A percentile compares a stretch with the other conserved stretches of the same genome.
phyloP scores from a whole-genome alignment of 2,329 filamentous ascomycete genomes.

The Elsinoe arachidis region DNA sequence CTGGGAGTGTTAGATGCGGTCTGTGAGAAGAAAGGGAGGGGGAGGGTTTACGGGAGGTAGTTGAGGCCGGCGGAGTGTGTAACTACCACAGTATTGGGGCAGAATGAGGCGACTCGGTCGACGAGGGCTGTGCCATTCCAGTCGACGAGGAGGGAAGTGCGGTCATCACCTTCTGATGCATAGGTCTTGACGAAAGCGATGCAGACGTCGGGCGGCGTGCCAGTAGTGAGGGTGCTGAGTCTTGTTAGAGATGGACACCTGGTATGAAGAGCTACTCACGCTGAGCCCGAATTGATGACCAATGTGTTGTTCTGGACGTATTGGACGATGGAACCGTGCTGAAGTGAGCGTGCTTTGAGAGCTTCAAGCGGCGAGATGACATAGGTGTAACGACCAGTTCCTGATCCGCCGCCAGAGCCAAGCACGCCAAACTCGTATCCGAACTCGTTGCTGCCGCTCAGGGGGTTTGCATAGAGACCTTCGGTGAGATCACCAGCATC shows the following conservation, averaged over 20 bases:
- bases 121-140: constrained; percentile 37
- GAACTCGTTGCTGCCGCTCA: constrained; percentile 19
- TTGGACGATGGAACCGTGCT: constrained; percentile 36
- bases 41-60: constrained; percentile 28
- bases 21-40: background rate
- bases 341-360: constrained; percentile 26
- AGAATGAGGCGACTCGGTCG: constrained; percentile 37
- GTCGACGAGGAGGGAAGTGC: constrained; percentile 33
- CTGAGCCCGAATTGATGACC: constrained; percentile 19
- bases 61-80: constrained; percentile 37
- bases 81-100: constrained; percentile 45
- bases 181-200: constrained; percentile 54
- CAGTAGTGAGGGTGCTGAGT: constrained; percentile 1
- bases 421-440: constrained; percentile 37
- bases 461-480: constrained; percentile 35
- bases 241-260: background rate
- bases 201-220: constrained; percentile 34
- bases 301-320: constrained; percentile 34
- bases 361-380: constrained; percentile 35
- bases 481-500: constrained; percentile 40
- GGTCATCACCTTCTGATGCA: constrained; percentile 39
- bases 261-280: constrained; percentile 14
- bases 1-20: background rate
- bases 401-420: constrained; percentile 34
- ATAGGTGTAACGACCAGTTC: constrained; percentile 32